Conservation (phyloP, 2,329 filamentous ascomycete genomes). For the Chaetomiaceae sp. region DNA sequence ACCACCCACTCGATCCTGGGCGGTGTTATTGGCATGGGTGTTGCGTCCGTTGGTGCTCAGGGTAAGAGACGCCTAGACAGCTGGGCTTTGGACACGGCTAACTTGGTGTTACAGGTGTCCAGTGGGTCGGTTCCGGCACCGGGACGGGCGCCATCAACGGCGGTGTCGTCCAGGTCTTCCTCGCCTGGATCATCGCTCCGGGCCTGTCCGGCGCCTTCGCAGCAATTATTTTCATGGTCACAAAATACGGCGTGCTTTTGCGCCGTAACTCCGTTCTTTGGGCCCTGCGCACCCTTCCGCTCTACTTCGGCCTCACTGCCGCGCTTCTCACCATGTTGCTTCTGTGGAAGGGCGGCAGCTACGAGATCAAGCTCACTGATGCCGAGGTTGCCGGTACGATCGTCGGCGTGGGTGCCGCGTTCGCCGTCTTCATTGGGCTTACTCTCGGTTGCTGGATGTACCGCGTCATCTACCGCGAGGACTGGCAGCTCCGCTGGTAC, state of each 20-base stretch:
- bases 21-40: constrained; percentile 55
- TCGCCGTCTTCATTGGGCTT: constrained; percentile 44
- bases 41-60: constrained; percentile 48
- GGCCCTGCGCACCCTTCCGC: constrained; percentile 49
- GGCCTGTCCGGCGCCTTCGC: constrained; percentile 50
- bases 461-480: constrained; percentile 54
- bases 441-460: constrained; percentile 59
- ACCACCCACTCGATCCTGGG: constrained; percentile 60
- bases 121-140: constrained; percentile 46
- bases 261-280: constrained; percentile 49
- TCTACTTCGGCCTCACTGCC: constrained; percentile 55
- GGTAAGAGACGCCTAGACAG: constrained; percentile 36
- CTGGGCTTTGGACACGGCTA: background rate
- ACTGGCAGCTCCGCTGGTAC: constrained; percentile 55
- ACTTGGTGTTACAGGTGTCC: constrained; percentile 30
- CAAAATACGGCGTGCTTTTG: constrained; percentile 53
- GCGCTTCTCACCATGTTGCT: constrained; percentile 57
- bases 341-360: constrained; percentile 49
- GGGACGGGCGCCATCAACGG: constrained; percentile 36
- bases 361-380: constrained; percentile 44
- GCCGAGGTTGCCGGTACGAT: constrained; percentile 50
- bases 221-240: constrained; percentile 51
- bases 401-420: constrained; percentile 47
- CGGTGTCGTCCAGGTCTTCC: constrained; percentile 56
- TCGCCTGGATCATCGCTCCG: constrained; percentile 59